Evolutionary conservation across 257 asterid genomes (phyloP).

Genomic region (Penstemon eatonii): DNA sequence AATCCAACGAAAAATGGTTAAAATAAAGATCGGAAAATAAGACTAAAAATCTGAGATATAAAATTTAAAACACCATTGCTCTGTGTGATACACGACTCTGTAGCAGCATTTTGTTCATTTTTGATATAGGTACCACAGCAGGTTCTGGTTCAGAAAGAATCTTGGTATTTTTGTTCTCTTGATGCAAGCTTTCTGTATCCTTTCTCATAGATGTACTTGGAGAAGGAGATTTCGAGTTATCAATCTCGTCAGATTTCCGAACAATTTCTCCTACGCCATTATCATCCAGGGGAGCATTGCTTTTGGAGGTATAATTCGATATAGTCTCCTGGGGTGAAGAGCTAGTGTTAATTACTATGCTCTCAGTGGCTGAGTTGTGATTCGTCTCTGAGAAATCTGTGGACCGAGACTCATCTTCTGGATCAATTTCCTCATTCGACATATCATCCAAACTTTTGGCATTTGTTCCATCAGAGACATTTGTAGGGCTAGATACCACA

Average conservation of each 20-base stretch:
- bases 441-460: constrained; percentile 26
- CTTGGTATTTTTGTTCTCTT: constrained; percentile 25
- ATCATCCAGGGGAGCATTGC: constrained; percentile 26
- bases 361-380: constrained; percentile 32
- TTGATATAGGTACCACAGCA: constrained; percentile 50
- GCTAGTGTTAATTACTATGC: constrained; percentile 33
- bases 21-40: constrained; percentile 1
- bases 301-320: constrained; percentile 28
- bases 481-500: constrained; percentile 23
- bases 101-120: constrained; percentile 63
- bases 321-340: constrained; percentile 28
- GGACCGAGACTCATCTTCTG: constrained; percentile 58
- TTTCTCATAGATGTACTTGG: constrained; percentile 23
- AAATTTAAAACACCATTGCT: constrained; percentile 46
- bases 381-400: constrained; percentile 37
- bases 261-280: constrained; percentile 24
- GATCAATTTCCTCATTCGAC: constrained; percentile 44
- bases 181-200: constrained; percentile 28
- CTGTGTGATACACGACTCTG: constrained; percentile 45
- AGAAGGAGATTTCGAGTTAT: constrained; percentile 25
- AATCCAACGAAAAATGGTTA: constrained; percentile 20
- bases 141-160: constrained; percentile 7
- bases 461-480: constrained; percentile 31
- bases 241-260: constrained; percentile 26
- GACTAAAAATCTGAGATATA: not conserved